A percentile compares a stretch with the other conserved stretches of the same genome.
These are phyloP conservation scores for Candida quercuum DNA, from an alignment of 805 yeast species.

Conservation along the genomic window DNA sequence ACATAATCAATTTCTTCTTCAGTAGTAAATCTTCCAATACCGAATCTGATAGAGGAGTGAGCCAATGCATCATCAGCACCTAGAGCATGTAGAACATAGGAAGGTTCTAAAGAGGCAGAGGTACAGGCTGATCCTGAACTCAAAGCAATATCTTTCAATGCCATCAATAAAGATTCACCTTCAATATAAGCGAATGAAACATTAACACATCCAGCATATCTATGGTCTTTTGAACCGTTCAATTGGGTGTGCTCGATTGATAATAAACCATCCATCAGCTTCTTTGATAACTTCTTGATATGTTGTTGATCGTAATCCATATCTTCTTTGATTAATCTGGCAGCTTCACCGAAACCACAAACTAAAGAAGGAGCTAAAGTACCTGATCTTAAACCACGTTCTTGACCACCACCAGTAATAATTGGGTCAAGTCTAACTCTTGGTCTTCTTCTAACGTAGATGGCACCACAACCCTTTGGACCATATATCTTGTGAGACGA, in stretches of 20 bases:
- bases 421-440: conserved; percentile 95
- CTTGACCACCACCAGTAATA: conserved; percentile 98
- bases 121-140: conserved; percentile 98
- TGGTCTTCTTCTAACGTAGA: conserved; percentile 94
- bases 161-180: conserved; percentile 97
- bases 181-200: conserved; percentile 96
- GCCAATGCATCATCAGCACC: conserved; percentile 99
- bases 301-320: conserved; percentile 68
- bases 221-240: conserved; percentile 73
- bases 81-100: conserved; percentile 91
- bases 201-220: conserved; percentile 93
- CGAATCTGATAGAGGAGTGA: conserved; percentile 96
- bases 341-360: conserved; percentile 97
- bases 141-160: conserved; percentile 92
- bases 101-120: conserved; percentile 96
- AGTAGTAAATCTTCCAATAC: conserved; percentile 95
- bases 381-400: conserved; percentile 95
- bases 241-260: conserved; percentile 83
- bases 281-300: conserved; percentile 65
- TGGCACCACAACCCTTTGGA: conserved; percentile 96
- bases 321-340: conserved; percentile 73
- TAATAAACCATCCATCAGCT: conserved; percentile 66
- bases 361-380: conserved; percentile 96
- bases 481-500: conserved; percentile 97
- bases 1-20: conserved; percentile 95